Percentiles rank a stretch among this genome's conserved stretches.
These are phyloP conservation scores for Nothopassalora personata DNA, from an alignment of 2,329 filamentous ascomycete species.

Conservation along the genomic window DNA sequence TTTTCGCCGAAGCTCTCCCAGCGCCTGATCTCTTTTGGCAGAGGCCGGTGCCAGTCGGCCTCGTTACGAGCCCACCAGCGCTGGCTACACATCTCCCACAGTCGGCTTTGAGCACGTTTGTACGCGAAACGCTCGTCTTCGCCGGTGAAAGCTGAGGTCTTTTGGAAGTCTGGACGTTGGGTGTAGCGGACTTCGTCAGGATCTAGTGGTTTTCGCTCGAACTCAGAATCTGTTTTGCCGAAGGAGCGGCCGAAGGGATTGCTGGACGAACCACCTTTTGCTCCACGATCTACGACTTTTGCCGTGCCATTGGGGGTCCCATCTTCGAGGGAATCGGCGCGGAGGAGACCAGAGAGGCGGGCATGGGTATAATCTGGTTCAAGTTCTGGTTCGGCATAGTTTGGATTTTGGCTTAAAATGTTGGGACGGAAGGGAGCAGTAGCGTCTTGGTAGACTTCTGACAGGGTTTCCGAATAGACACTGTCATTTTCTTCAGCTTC, in stretches of 20 bases:
- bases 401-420: constrained; percentile 56
- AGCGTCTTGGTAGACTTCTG: constrained; percentile 73
- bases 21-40: constrained; percentile 57
- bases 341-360: constrained; percentile 34
- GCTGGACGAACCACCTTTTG: constrained; percentile 16
- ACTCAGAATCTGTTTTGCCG: constrained; percentile 29
- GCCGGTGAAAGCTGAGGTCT: constrained; percentile 64
- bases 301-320: constrained; percentile 35
- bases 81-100: constrained; percentile 75
- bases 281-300: constrained; percentile 13
- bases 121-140: constrained; percentile 80
- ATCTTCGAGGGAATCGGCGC: constrained; percentile 45
- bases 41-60: constrained; percentile 62
- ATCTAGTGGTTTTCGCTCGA: constrained; percentile 32
- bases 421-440: constrained; percentile 75
- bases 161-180: constrained; percentile 56
- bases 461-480: constrained; percentile 59
- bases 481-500: constrained; percentile 41
- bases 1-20: constrained; percentile 52
- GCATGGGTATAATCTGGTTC: constrained; percentile 36
- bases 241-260: constrained; percentile 35
- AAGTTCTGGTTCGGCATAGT: constrained; percentile 31
- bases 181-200: constrained; percentile 28
- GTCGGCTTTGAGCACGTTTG: constrained; percentile 66
- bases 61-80: constrained; percentile 63